Evolutionary conservation across 225 moss, liverwort and hornwort species (phyloP).

Genomic region (Rhytidiadelphus loreus): DNA sequence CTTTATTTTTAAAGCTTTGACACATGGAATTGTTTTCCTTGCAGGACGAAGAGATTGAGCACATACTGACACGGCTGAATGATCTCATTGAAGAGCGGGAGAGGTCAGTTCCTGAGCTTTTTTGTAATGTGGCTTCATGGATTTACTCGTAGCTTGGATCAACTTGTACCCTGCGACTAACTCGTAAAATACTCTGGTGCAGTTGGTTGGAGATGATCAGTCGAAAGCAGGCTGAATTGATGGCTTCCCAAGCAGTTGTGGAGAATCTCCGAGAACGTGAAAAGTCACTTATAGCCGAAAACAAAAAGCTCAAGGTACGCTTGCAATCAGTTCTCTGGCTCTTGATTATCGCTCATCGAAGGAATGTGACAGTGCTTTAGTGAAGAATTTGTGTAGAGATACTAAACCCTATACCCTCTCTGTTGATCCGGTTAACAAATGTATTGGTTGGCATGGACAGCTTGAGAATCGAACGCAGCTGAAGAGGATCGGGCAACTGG

Average conservation of each 20-base stretch:
- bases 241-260: constrained; percentile 24
- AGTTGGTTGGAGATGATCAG: constrained; percentile 56
- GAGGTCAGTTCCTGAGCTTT: constrained; percentile 8
- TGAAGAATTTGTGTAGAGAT: not conserved
- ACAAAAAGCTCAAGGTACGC: constrained; percentile 27
- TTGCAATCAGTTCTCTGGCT: not conserved
- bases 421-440: not conserved
- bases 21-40: not conserved
- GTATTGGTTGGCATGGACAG: constrained; percentile 23
- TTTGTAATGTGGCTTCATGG: not conserved
- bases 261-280: constrained; percentile 37
- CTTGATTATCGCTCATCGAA: not conserved
- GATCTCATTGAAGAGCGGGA: constrained; percentile 65
- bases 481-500: constrained; percentile 44
- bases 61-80: constrained; percentile 43
- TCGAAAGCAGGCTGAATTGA: constrained; percentile 36
- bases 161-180: not conserved
- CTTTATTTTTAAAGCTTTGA: not conserved
- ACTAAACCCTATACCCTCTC: not conserved
- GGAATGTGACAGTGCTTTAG: not conserved
- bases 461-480: constrained; percentile 40
- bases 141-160: not conserved
- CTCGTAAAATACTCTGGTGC: not conserved
- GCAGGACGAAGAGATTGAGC: constrained; percentile 72
- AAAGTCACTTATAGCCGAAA: constrained; percentile 15